Conservation (phyloP, 1,284 basidiomycete species). For the Cutaneotrichosporon arboriforme region DNA sequence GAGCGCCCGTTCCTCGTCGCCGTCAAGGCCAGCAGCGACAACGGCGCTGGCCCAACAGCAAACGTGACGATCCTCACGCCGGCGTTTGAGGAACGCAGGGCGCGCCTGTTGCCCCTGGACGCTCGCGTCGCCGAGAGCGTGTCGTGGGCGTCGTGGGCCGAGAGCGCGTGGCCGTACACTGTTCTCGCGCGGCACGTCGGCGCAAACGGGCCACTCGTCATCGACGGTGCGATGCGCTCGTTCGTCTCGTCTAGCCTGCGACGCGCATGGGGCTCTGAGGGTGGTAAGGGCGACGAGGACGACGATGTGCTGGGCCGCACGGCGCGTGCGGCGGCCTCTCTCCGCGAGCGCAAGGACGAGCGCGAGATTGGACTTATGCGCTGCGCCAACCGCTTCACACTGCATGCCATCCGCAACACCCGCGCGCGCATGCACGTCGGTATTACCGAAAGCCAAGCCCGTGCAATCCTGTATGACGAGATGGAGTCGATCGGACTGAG, state of each 20-base stretch:
- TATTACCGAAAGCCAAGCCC: slow-evolving; percentile 67
- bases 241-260: slow-evolving; percentile 53
- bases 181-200: slow-evolving; percentile 52
- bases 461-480: slow-evolving; percentile 55
- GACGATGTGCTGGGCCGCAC: slow-evolving; percentile 47
- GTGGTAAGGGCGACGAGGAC: slow-evolving; percentile 44
- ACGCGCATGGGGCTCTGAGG: slow-evolving; percentile 3
- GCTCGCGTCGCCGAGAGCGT: slow-evolving; percentile 45
- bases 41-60: not conserved
- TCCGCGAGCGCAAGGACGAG: slow-evolving; percentile 67
- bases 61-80: slow-evolving; percentile 64
- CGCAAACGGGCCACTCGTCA: slow-evolving; percentile 47
- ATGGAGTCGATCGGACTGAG: slow-evolving; percentile 58
- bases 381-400: slow-evolving; percentile 74
- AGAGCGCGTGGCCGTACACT: slow-evolving; percentile 64
- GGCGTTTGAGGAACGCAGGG: slow-evolving; percentile 67
- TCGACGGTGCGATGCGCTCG: slow-evolving; percentile 58
- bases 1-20: slow-evolving; percentile 72
- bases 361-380: slow-evolving; percentile 66
- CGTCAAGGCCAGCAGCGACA: slow-evolving; percentile 44
- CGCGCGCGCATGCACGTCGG: slow-evolving; percentile 61
- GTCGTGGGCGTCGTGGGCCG: slow-evolving; percentile 64
- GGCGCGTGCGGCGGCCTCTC: slow-evolving; percentile 52
- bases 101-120: slow-evolving; percentile 55
- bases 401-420: slow-evolving; percentile 66